Base-by-base conservation (phyloP, 768 basidiomycete genomes). In the Hygrophoropsis aurantiaca region DNA sequence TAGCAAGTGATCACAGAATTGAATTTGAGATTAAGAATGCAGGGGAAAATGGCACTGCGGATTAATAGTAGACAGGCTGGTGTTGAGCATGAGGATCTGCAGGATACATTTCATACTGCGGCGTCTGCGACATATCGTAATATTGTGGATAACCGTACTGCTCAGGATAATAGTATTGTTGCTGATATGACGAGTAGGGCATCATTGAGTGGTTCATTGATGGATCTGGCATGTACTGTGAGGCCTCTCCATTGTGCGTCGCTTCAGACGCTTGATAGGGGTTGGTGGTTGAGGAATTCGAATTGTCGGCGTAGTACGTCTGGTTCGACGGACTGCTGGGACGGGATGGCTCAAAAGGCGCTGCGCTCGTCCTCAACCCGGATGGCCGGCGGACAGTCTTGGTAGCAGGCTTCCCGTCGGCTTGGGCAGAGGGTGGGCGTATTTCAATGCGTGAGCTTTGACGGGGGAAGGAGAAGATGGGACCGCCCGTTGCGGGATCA, bases 391-490 rank as follows among this genome's bases (percentile, higher is more conserved):
- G 63, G 36, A 55, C 53, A 11, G 55, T 45, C 46, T 55, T 67
- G 18, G 11, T 27, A 1, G 42, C 11, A 32, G 49, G 35, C 54
- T 64, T 64, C 1, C 40, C 32, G 15, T 68, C 66, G 4, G 55
- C 47, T 25, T 59, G 61, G 1, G 59, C 41, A n/a, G 59, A 43
- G 2, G 80, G 87, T 11, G 85, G 79, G 49, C 87, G 84, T 42
- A 90, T 90, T 65, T 87, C 82, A 46, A 90, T 67, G 40, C 87
- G 84, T 18, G 81, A 78, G 47, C 77, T 79, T 61, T 86, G 81
- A 16, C 87, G 79, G 26, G 87, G 84, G 58, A 85, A 81, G 4
- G 84, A 74, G 61, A 90, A 90, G 19, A 90, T 78, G n/a, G 87
- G 79, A 11, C 74, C 72, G 19, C 84, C 85, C 26, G 82, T 83